Percentiles rank a stretch among this genome's conserved stretches.
phyloP scores from a whole-genome alignment of 2,329 filamentous ascomycete species.

The Epichloe sibirici region DNA sequence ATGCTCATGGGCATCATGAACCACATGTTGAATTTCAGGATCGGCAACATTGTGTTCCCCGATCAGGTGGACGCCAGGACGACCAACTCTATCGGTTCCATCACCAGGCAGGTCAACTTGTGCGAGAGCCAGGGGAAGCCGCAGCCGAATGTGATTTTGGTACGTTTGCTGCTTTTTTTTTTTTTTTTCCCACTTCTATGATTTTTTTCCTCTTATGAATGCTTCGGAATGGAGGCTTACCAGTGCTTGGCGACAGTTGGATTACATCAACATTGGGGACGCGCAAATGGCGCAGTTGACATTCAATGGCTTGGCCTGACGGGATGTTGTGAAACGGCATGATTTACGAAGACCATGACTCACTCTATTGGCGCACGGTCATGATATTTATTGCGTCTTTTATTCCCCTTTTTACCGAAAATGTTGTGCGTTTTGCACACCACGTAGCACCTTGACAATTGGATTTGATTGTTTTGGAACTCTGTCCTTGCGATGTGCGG shows the following conservation, averaged over 20 bases:
- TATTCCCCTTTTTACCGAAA: neutral
- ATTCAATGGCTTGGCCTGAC: slow-evolving; percentile 24
- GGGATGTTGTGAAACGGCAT: neutral
- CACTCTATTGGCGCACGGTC: neutral
- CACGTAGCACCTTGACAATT: neutral
- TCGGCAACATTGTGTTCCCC: slow-evolving; percentile 24
- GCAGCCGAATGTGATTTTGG: slow-evolving; percentile 22
- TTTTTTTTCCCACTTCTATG: too few relatives aligned
- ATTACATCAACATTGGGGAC: slow-evolving; percentile 30
- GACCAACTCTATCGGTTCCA: slow-evolving; percentile 24
- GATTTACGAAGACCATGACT: neutral
- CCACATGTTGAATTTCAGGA: slow-evolving; percentile 22
- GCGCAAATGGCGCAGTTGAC: slow-evolving; percentile 24
- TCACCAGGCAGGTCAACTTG: slow-evolving; percentile 16
- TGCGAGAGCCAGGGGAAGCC: slow-evolving; percentile 14
- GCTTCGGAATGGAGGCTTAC: slow-evolving; percentile 8
- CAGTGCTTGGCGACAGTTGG: slow-evolving; percentile 20
- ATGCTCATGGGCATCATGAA: slow-evolving; percentile 33
- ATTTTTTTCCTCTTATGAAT: neutral
- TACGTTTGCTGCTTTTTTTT: slow-evolving; percentile 8
- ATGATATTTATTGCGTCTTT: neutral
- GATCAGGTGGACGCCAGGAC: slow-evolving; percentile 16
- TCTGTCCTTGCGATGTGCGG: too few relatives aligned
- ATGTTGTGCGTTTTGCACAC: neutral
- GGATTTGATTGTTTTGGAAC: too few relatives aligned